These are phyloP conservation scores for Podila epigama DNA, from an alignment of 192 early-diverging fungal genomes.

Conservation along the genomic window DNA sequence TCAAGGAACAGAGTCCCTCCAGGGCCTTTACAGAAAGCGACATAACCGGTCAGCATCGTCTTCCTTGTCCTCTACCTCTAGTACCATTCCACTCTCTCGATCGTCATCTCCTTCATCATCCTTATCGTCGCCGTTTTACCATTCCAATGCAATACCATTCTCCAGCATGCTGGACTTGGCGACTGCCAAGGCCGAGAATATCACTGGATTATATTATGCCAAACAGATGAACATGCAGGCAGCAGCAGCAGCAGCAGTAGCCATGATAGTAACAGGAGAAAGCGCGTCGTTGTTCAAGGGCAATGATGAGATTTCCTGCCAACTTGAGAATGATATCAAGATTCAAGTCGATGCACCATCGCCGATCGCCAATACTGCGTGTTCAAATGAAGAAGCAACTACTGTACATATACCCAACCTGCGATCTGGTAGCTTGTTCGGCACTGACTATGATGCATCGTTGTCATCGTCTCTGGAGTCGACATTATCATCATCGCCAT, in stretches of 20 bases:
- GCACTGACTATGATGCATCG: too few species aligned
- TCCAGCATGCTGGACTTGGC: constrained; percentile 39
- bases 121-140: background rate
- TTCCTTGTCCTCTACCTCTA: constrained; percentile 8
- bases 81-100: constrained; percentile 15
- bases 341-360: constrained; percentile 9
- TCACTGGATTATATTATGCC: constrained; percentile 40
- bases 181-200: constrained; percentile 42
- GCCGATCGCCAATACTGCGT: background rate
- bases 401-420: background rate
- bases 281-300: background rate
- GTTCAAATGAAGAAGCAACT: background rate
- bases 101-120: background rate
- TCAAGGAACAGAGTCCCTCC: background rate
- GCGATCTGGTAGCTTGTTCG: background rate
- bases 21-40: background rate
- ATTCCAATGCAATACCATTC: constrained; percentile 15
- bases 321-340: background rate
- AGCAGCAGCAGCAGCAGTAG: background rate
- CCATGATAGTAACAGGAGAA: background rate
- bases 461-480: too few species aligned
- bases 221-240: constrained; percentile 21
- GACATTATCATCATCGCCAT: background rate
- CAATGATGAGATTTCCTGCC: background rate
- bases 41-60: background rate